These are phyloP conservation scores for Prototheca cutis DNA, from an alignment of 163 green algal genomes.

Conservation along the genomic window DNA sequence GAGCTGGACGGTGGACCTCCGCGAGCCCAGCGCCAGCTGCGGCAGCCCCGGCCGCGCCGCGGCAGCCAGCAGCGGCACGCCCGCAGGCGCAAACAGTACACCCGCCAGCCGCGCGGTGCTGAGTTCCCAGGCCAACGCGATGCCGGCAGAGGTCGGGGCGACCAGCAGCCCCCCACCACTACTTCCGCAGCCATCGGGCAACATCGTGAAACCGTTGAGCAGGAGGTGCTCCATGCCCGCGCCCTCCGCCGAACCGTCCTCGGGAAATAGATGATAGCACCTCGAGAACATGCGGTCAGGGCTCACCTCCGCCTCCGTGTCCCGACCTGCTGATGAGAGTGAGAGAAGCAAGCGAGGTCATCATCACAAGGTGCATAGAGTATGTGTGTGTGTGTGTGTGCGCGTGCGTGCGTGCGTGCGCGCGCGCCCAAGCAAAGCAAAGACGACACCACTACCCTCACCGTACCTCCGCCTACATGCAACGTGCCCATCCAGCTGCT, in stretches of 20 bases:
- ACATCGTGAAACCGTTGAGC: background rate
- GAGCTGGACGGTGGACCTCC: background rate
- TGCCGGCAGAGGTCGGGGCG: slow-evolving; percentile 9
- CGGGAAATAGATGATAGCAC: background rate
- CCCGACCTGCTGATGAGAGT: background rate
- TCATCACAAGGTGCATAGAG: background rate
- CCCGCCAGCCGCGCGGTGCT: background rate
- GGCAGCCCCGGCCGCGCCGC: slow-evolving; percentile 2
- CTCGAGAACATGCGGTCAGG: background rate
- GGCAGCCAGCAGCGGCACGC: background rate
- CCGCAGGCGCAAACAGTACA: slow-evolving; percentile 1
- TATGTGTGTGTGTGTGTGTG: no score
- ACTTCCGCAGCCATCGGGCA: no score
- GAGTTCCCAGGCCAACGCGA: slow-evolving; percentile 17
- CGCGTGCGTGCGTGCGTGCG: no score
- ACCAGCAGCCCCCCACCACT: slow-evolving; percentile 13
- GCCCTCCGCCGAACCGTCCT: background rate
- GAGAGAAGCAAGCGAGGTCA: background rate
- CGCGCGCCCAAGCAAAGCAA: no score
- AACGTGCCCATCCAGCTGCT: background rate
- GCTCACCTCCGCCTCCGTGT: background rate
- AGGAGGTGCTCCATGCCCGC: background rate
- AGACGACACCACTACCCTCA: no score
- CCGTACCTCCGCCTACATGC: background rate
- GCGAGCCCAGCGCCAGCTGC: slow-evolving; percentile 4